A percentile compares a stretch with the other conserved stretches of the same genome.
Conservation (phyloP, 371 early-diverging fungal species). For the Capniomyces stellatus region DNA sequence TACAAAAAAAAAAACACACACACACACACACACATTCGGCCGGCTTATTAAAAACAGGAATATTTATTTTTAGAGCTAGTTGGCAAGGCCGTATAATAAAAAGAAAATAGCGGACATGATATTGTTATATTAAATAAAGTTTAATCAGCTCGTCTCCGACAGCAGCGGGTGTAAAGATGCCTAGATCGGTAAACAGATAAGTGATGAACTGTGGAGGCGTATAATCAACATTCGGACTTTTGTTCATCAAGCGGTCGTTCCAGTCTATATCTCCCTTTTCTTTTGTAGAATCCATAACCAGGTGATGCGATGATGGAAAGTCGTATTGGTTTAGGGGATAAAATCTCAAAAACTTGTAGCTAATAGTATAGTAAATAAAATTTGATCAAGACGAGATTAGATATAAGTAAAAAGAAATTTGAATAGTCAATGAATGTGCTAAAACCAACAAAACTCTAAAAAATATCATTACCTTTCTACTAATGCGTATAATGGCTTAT, state of each 20-base stretch:
- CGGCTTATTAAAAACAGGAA: too few species aligned
- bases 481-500: slow-evolving; percentile 86
- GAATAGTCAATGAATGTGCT: slow-evolving; percentile 12
- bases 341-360: slow-evolving; percentile 89
- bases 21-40: too few species aligned
- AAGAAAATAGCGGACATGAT: too few species aligned
- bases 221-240: slow-evolving; percentile 79
- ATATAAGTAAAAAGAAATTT: neutral
- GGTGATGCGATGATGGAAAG: slow-evolving; percentile 41
- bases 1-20: too few species aligned
- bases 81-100: too few species aligned
- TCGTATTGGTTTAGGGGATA: slow-evolving; percentile 75
- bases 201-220: slow-evolving; percentile 88
- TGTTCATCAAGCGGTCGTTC: slow-evolving; percentile 26
- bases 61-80: too few species aligned
- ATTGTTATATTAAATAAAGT: slow-evolving; percentile 40
- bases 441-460: neutral
- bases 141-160: slow-evolving; percentile 83
- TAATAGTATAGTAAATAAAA: neutral
- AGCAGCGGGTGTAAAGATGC: slow-evolving; percentile 84
- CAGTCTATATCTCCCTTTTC: slow-evolving; percentile 17
- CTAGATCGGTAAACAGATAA: slow-evolving; percentile 77
- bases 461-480: slow-evolving; percentile 48
- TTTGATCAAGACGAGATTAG: neutral
- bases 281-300: neutral